These are phyloP conservation scores for Pseudocercospora ulei DNA, from an alignment of 2,329 filamentous ascomycete genomes.

Conservation along the genomic window DNA sequence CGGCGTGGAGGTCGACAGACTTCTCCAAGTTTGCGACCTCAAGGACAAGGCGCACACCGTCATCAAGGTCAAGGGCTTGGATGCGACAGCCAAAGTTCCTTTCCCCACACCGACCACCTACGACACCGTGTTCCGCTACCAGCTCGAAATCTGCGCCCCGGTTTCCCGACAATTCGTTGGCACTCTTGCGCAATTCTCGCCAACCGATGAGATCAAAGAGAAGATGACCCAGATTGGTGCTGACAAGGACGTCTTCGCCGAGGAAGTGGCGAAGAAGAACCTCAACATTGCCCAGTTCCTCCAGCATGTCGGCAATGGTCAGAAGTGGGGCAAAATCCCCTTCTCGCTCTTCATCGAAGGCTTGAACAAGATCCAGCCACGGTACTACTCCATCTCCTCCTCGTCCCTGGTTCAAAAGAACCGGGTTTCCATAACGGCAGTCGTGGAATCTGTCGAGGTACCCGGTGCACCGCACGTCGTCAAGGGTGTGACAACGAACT, in stretches of 20 bases:
- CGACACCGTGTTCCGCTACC: slow-evolving; percentile 84
- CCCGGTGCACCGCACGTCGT: slow-evolving; percentile 69
- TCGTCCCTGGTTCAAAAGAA: slow-evolving; percentile 89
- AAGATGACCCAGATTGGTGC: slow-evolving; percentile 81
- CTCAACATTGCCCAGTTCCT: slow-evolving; percentile 86
- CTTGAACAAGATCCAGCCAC: slow-evolving; percentile 86
- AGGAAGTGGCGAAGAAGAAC: slow-evolving; percentile 68
- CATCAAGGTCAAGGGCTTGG: slow-evolving; percentile 79
- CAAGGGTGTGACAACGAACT: slow-evolving; percentile 94
- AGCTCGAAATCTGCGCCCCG: slow-evolving; percentile 91
- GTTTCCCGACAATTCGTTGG: slow-evolving; percentile 93
- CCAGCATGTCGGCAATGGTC: slow-evolving; percentile 58
- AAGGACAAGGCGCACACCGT: slow-evolving; percentile 68
- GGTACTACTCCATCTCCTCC: slow-evolving; percentile 98
- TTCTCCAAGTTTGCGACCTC: slow-evolving; percentile 70
- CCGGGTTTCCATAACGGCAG: slow-evolving; percentile 88
- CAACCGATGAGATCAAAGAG: slow-evolving; percentile 70
- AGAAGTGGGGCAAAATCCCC: slow-evolving; percentile 73
- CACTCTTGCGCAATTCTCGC: slow-evolving; percentile 78
- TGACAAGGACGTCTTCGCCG: slow-evolving; percentile 92
- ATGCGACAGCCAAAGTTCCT: slow-evolving; percentile 91
- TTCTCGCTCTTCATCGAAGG: slow-evolving; percentile 94
- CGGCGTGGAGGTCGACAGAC: slow-evolving; percentile 81
- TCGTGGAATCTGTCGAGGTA: slow-evolving; percentile 75
- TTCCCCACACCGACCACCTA: slow-evolving; percentile 96